Evolutionary conservation across 768 basidiomycete genomes (phyloP).

Genomic region (Suillus decipiens): DNA sequence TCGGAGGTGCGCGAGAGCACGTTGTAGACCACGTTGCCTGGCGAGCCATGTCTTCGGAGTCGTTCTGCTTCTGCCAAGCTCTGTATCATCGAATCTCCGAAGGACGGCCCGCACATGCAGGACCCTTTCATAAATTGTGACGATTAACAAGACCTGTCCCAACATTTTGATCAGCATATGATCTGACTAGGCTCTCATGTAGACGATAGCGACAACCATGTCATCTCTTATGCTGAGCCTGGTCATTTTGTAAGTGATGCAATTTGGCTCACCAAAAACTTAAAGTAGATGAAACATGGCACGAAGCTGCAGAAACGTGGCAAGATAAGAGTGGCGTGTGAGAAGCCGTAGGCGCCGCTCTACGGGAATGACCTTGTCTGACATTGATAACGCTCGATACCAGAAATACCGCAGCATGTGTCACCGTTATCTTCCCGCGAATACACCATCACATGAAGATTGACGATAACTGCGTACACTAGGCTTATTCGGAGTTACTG

Average conservation of each 20-base stretch:
- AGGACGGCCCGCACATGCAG: neutral
- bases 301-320: conserved; percentile 16
- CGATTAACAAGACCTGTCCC: neutral
- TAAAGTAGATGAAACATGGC: conserved; percentile 7
- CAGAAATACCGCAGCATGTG: neutral
- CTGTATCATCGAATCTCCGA: neutral
- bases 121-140: too few relatives aligned
- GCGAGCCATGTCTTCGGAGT: neutral
- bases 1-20: conserved; percentile 25
- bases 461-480: neutral
- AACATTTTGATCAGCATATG: neutral
- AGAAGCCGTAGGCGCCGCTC: neutral
- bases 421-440: neutral
- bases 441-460: neutral
- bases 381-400: neutral
- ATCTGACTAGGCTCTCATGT: neutral
- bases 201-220: neutral
- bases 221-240: neutral
- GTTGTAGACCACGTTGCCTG: conserved; percentile 18
- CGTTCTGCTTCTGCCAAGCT: neutral
- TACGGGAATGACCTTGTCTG: neutral
- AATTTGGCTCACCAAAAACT: conserved; percentile 1
- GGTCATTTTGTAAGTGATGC: neutral
- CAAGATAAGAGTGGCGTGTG: conserved; percentile 7
- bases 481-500: neutral